A percentile compares a stretch with the other conserved stretches of the same genome.
phyloP scores from a whole-genome alignment of 1,284 basidiomycete species.

The Ustilago sp. region DNA sequence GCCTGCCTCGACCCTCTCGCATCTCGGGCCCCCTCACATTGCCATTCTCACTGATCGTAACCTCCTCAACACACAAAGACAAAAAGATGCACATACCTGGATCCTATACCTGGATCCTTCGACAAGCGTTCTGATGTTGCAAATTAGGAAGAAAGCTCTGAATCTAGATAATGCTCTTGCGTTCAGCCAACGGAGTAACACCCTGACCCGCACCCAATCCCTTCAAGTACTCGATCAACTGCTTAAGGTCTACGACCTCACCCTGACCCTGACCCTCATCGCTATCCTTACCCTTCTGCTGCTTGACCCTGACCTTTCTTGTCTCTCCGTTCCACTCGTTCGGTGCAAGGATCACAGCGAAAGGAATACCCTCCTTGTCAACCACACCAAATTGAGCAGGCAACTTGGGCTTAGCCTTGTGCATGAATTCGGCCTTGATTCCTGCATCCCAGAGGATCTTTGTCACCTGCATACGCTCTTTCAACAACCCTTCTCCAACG shows the following conservation, averaged over 20 bases:
- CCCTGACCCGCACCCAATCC: constrained; percentile 27
- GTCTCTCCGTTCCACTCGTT: constrained; percentile 79
- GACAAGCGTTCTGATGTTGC: not conserved
- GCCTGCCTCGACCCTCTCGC: not conserved
- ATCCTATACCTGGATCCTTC: not conserved
- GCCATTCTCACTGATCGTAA: no score
- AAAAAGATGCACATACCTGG: not conserved
- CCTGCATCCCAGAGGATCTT: constrained; percentile 86
- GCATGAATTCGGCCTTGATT: constrained; percentile 94
- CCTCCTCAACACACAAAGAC: no score
- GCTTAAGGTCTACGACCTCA: constrained; percentile 72
- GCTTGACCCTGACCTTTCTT: constrained; percentile 82
- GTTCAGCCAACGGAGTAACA: constrained; percentile 18
- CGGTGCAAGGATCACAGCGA: constrained; percentile 88
- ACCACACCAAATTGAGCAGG: constrained; percentile 85
- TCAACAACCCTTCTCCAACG: constrained; percentile 87
- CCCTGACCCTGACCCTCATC: constrained; percentile 75
- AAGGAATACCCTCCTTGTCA: constrained; percentile 91
- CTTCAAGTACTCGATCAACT: constrained; percentile 78
- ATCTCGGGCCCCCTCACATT: not conserved
- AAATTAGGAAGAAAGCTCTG: not conserved
- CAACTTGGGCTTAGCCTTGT: constrained; percentile 83
- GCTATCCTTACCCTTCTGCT: constrained; percentile 82
- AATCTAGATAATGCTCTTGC: constrained; percentile 33
- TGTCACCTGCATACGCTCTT: constrained; percentile 85